These are phyloP conservation scores for Tylopilus sp. DNA, from an alignment of 768 basidiomycete genomes.

Conservation along the genomic window DNA sequence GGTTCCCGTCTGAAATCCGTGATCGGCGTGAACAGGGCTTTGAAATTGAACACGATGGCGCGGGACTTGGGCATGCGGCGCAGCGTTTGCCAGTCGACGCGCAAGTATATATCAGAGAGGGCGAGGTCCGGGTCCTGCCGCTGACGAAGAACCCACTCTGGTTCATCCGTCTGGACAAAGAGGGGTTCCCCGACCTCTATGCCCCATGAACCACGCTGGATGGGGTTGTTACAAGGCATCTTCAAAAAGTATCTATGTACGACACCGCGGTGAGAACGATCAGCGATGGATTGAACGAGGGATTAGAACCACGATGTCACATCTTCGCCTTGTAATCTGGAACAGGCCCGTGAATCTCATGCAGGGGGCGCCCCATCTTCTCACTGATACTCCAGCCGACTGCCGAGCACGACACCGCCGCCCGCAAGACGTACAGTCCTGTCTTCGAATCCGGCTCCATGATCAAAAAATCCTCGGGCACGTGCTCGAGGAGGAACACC, in stretches of 20 bases:
- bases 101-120: conserved; percentile 41
- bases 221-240: conserved; percentile 44
- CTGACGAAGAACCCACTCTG: conserved; percentile 34
- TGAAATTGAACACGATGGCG: conserved; percentile 53
- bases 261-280: neutral
- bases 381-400: conserved; percentile 46
- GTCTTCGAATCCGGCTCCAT: conserved; percentile 39
- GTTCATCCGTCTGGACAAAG: conserved; percentile 39
- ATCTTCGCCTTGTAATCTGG: conserved; percentile 51
- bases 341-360: conserved; percentile 45
- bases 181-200: conserved; percentile 49
- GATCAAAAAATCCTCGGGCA: conserved; percentile 52
- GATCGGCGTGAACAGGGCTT: conserved; percentile 50
- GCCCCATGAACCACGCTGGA: conserved; percentile 52
- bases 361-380: conserved; percentile 47
- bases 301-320: conserved; percentile 32
- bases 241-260: conserved; percentile 44
- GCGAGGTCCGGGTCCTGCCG: conserved; percentile 34
- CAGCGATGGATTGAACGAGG: neutral
- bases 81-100: conserved; percentile 56
- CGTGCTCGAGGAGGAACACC: conserved; percentile 44
- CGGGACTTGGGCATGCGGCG: conserved; percentile 45
- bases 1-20: conserved; percentile 42
- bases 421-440: conserved; percentile 43
- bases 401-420: conserved; percentile 44